Percentiles rank a stretch among this genome's conserved stretches.
Evolutionary conservation across 306 rosid genomes (phyloP).

Genomic region (Vicia faba): DNA sequence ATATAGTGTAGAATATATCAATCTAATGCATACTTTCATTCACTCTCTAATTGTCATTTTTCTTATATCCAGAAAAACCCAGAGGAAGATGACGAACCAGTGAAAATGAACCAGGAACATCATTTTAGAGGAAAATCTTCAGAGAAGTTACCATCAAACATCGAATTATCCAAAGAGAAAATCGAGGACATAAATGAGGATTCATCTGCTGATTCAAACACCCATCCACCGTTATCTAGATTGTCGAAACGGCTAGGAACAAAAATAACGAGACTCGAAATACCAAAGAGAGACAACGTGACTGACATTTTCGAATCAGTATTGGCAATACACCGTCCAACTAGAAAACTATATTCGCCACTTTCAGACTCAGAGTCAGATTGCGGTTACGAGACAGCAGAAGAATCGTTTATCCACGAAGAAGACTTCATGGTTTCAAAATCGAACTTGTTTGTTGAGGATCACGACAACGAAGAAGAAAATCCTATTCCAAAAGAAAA

Average conservation of each 20-base stretch:
- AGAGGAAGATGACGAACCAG: slow-evolving; percentile 52
- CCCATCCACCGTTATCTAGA: slow-evolving; percentile 46
- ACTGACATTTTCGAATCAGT: slow-evolving; percentile 33
- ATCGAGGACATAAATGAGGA: slow-evolving; percentile 36
- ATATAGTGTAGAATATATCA: slow-evolving; percentile 9
- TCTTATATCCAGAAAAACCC: slow-evolving; percentile 59
- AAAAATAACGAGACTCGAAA: slow-evolving; percentile 58
- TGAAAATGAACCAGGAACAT: slow-evolving; percentile 31
- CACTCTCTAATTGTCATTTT: slow-evolving; percentile 22
- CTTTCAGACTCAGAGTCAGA: slow-evolving; percentile 36
- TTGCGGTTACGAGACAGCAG: slow-evolving; percentile 76
- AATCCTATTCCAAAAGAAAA: slow-evolving; percentile 64
- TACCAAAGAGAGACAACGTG: slow-evolving; percentile 50
- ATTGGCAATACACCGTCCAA: slow-evolving; percentile 28
- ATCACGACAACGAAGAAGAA: slow-evolving; percentile 42
- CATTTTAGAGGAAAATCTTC: slow-evolving; percentile 32
- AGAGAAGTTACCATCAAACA: slow-evolving; percentile 31
- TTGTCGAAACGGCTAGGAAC: slow-evolving; percentile 49
- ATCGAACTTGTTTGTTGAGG: slow-evolving; percentile 61
- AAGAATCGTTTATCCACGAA: slow-evolving; percentile 68
- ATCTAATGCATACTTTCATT: slow-evolving; percentile 27
- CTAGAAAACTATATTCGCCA: slow-evolving; percentile 31
- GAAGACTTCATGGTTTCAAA: slow-evolving; percentile 76
- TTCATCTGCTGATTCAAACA: slow-evolving; percentile 37
- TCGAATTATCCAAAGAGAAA: slow-evolving; percentile 35